Base-by-base conservation (phyloP, 345 rosid genomes). In the Gossypioides kirkii region DNA sequence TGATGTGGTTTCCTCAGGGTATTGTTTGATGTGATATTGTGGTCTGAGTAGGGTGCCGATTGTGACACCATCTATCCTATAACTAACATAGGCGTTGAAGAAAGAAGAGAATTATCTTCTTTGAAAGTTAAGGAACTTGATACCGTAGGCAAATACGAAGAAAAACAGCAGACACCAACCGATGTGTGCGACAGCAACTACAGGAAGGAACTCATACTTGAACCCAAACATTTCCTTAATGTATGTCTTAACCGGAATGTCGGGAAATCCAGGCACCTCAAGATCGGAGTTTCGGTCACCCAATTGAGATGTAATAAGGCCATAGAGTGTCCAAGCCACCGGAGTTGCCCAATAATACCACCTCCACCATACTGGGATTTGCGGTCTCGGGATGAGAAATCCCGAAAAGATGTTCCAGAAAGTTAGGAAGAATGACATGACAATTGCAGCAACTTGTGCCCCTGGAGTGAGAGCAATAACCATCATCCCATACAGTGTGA, bases 341-440 rank as follows among this genome's bases (percentile, higher is more conserved):
- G 96, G 98, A 11, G 88, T 80, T 23, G 73, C 82, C 93, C 98
- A 92, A 75, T 90, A 87, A 76, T 89, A 88, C 98, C 98, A 90
- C 77, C 94, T 89, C 93, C 96, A 93, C 98, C 97, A 93, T 16
- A 86, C 55, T 0, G 94, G 98, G 41, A 93, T 83, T 86, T 72
- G 87, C 82, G 76, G 66, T 74, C 98, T 87, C 2, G 97, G 82
- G 36, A 93, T 66, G 68, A 91, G 80, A 70, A 91, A 93, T 63
- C 97, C 97, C 2, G 92, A 83, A 82, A 93, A 93, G 73, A 93
- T 82, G 84, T 91, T 93, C 98, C 98, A 91, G 36, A 91, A 83
- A 73, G 87, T 83, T 60, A 88, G 77, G 91, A 89, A 89, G 89
- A 93, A 93, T 25, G 91, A 78, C 95, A 86, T 86, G 79, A 63